Evolutionary conservation across 345 rosid genomes (phyloP).

Genomic region (Isatis tinctoria): DNA sequence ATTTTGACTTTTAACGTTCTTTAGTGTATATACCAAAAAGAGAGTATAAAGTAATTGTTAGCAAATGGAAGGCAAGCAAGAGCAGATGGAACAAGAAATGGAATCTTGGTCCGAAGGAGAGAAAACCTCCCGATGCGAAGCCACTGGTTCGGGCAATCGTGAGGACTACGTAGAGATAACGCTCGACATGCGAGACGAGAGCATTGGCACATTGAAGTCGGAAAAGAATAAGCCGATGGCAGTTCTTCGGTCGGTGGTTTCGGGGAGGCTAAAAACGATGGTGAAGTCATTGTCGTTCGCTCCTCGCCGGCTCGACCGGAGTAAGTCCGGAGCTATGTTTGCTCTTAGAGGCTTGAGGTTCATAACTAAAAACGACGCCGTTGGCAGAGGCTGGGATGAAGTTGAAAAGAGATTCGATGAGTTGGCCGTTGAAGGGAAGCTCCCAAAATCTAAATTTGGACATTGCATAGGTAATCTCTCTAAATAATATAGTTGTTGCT

Average conservation of each 20-base stretch:
- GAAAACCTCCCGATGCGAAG: background rate
- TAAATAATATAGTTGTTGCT: background rate
- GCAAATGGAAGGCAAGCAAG: background rate
- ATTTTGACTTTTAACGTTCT: background rate
- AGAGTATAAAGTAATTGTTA: background rate
- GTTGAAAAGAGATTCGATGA: conserved; percentile 55
- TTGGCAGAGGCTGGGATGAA: conserved; percentile 54
- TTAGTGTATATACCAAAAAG: background rate
- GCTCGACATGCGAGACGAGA: conserved; percentile 45
- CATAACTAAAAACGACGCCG: conserved; percentile 41
- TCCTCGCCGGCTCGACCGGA: conserved; percentile 41
- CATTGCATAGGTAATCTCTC: conserved; percentile 61
- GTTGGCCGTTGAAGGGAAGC: conserved; percentile 45
- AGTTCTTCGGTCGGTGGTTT: conserved; percentile 34
- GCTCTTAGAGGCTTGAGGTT: conserved; percentile 67
- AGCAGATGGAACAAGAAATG: conserved; percentile 7
- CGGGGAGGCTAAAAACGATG: conserved; percentile 54
- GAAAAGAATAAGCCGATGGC: conserved; percentile 18
- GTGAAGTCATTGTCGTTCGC: conserved; percentile 35
- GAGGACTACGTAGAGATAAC: conserved; percentile 49
- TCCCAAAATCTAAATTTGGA: conserved; percentile 56
- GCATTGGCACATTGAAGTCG: conserved; percentile 31
- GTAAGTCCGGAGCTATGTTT: conserved; percentile 62
- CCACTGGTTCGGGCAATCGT: background rate
- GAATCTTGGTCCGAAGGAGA: conserved; percentile 18